A percentile compares a stretch with the other conserved stretches of the same genome.
Evolutionary conservation across 2,329 filamentous ascomycete genomes (phyloP).

Genomic region (Colletotrichum gigasporum): DNA sequence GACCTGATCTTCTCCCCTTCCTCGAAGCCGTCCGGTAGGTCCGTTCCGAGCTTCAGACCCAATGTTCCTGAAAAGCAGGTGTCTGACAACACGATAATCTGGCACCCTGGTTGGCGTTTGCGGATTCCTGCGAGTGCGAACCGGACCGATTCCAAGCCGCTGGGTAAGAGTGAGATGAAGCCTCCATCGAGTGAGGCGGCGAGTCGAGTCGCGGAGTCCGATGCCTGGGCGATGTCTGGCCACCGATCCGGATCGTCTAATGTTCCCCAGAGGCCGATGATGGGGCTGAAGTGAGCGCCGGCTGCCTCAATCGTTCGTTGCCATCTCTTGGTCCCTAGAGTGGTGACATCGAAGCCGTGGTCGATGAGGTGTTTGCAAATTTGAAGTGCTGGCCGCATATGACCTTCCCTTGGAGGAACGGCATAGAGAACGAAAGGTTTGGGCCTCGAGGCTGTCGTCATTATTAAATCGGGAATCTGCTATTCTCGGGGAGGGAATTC

Average conservation of each 20-base stretch:
- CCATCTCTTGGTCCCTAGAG: constrained; percentile 11
- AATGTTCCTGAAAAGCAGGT: constrained; percentile 16
- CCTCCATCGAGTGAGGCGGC: constrained; percentile 13
- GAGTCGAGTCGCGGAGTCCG: background rate
- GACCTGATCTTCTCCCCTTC: background rate
- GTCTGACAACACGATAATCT: constrained; percentile 1
- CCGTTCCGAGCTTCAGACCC: background rate
- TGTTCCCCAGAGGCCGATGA: constrained; percentile 15
- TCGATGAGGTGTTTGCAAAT: background rate
- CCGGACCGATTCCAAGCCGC: constrained; percentile 7
- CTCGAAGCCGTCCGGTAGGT: background rate
- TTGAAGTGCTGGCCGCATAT: constrained; percentile 21
- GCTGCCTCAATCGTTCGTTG: background rate
- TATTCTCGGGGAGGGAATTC: too few relatives aligned
- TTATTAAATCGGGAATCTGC: too few relatives aligned
- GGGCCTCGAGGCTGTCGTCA: too few relatives aligned
- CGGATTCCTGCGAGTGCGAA: constrained; percentile 8
- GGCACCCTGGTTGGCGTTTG: background rate
- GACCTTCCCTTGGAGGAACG: constrained; percentile 10
- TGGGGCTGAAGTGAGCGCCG: constrained; percentile 9
- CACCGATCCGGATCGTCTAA: constrained; percentile 14
- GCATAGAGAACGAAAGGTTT: background rate
- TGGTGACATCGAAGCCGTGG: constrained; percentile 3
- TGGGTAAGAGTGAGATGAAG: constrained; percentile 4
- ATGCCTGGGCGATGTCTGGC: background rate